Percentiles rank a stretch among this genome's conserved stretches.
Evolutionary conservation across 192 early-diverging fungal species (phyloP).

Genomic region (Coemansia sp.): DNA sequence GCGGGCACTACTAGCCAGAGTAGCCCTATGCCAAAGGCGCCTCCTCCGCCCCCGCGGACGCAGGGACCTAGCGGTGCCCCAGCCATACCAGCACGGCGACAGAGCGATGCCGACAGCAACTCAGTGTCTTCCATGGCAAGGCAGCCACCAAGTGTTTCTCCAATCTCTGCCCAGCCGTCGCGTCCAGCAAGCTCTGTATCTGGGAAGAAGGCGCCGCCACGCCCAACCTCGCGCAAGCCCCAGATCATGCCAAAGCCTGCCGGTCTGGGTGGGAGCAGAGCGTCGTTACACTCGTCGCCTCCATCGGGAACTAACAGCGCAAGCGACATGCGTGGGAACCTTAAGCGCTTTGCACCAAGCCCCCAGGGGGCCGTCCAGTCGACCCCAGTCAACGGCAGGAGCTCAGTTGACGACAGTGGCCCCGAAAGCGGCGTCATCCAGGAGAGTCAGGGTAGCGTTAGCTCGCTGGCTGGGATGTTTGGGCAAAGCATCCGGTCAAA

Average conservation of each 20-base stretch:
- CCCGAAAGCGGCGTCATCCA: slow-evolving; percentile 30
- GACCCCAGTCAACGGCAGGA: slow-evolving; percentile 18
- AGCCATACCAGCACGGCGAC: slow-evolving; percentile 38
- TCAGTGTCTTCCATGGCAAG: slow-evolving; percentile 4
- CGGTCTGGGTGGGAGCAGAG: slow-evolving; percentile 20
- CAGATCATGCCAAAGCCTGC: slow-evolving; percentile 41
- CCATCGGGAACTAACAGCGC: slow-evolving; percentile 10
- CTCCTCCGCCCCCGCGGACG: slow-evolving; percentile 19
- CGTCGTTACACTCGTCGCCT: slow-evolving; percentile 26
- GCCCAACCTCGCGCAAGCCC: slow-evolving; percentile 46
- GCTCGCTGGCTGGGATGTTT: slow-evolving; percentile 53
- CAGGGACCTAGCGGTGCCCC: slow-evolving; percentile 19
- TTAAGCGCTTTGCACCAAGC: slow-evolving; percentile 10
- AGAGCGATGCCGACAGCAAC: slow-evolving; percentile 21
- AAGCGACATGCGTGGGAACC: slow-evolving; percentile 18
- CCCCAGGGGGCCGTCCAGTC: slow-evolving; percentile 1
- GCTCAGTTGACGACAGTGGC: slow-evolving; percentile 19
- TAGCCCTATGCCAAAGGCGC: neutral
- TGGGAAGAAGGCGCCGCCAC: slow-evolving; percentile 43
- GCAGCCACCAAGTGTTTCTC: slow-evolving; percentile 13
- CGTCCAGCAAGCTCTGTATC: slow-evolving; percentile 31
- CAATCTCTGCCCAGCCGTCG: slow-evolving; percentile 20
- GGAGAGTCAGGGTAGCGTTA: slow-evolving; percentile 55
- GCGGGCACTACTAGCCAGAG: slow-evolving; percentile 7
- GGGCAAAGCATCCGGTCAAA: slow-evolving; percentile 32